Conservation (phyloP, 2,329 filamentous ascomycete species). For the Elsinoe australis region DNA sequence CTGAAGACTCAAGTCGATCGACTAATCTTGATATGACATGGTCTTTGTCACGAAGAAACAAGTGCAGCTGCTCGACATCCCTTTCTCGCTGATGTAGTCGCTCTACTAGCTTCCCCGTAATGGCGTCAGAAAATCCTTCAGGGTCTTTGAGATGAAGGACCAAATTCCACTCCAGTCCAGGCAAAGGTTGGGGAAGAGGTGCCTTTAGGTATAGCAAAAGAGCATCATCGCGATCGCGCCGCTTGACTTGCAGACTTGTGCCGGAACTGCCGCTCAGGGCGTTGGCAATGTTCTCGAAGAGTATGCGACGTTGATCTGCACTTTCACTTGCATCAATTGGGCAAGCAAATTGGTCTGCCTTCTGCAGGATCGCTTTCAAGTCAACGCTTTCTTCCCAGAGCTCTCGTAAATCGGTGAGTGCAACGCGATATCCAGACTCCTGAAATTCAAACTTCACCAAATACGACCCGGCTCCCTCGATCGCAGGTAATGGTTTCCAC, state of each 20-base stretch:
- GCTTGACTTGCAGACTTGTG: slow-evolving; percentile 29
- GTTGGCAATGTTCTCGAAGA: slow-evolving; percentile 56
- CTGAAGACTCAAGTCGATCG: slow-evolving; percentile 50
- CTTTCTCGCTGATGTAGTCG: slow-evolving; percentile 41
- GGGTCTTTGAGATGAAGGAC: slow-evolving; percentile 41
- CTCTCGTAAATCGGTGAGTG: slow-evolving; percentile 63
- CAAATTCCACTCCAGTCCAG: slow-evolving; percentile 59
- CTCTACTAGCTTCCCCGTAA: slow-evolving; percentile 48
- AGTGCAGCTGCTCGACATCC: slow-evolving; percentile 43
- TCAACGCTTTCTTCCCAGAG: slow-evolving; percentile 65
- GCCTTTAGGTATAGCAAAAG: slow-evolving; percentile 51
- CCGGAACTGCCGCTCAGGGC: slow-evolving; percentile 36
- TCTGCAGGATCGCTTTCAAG: slow-evolving; percentile 53
- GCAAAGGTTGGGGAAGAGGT: slow-evolving; percentile 54
- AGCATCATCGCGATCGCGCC: slow-evolving; percentile 25
- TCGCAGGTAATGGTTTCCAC: neutral
- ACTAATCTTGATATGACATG: slow-evolving; percentile 50
- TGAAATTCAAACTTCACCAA: slow-evolving; percentile 55
- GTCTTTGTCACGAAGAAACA: slow-evolving; percentile 50
- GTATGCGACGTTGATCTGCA: slow-evolving; percentile 56
- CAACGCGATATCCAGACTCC: slow-evolving; percentile 53
- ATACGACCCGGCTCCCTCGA: slow-evolving; percentile 29
- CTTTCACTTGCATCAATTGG: slow-evolving; percentile 68
- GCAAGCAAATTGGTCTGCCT: slow-evolving; percentile 56
- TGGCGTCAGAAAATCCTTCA: slow-evolving; percentile 39